Evolutionary conservation across 2,329 filamentous ascomycete genomes (phyloP), one percentile per base, ranked within the genome.

Genomic region (Exophiala bonariae): DNA sequence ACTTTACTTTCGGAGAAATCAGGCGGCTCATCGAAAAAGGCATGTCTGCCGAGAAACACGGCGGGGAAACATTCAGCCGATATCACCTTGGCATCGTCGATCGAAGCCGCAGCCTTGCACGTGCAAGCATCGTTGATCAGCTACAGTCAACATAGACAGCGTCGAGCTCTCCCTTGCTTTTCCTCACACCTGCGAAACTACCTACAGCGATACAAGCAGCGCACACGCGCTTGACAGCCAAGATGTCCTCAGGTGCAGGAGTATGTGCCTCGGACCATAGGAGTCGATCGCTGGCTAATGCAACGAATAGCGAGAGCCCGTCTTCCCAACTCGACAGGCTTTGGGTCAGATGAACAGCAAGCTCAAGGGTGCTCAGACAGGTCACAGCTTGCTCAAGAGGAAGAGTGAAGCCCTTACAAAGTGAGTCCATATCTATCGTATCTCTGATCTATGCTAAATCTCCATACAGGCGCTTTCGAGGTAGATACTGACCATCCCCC

Each of bases 381-480:
- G 93, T 39, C 92, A 99, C 75, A 96, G 87, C 69, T 76, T 99
- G 66, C 76, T 99, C 55, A 99, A 99, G 78, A 81, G 93, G 65
- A 99, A 99, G 79, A 96, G 91, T 69, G 93, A 99, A 73, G 93
- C 93, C 61, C 77, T 99, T 55, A 99, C 93, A 58, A 99, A 99
- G 89, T 95, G 79, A 45, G 80, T 68, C 17, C 41, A 63, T 54
- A 28, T 46, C 51, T 54, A 37, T 62, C 48, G 58, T 56, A 31
- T 30, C 33, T 39, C 7, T 4, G 11, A 49, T 33, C 18, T 54
- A 20, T 44, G 17, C 54, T 56, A 30, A 57, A 38, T 18, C 14
- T 41, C 7, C 6, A 11, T 7, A 14, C 34, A 95, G 89, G 66
- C 89, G 89, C 61, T 95, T 95, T 72, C 85, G 89, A 86, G 89